phyloP scores from a whole-genome alignment of 164 flowering plant species.

The Tetrastigma voinierianum region DNA sequence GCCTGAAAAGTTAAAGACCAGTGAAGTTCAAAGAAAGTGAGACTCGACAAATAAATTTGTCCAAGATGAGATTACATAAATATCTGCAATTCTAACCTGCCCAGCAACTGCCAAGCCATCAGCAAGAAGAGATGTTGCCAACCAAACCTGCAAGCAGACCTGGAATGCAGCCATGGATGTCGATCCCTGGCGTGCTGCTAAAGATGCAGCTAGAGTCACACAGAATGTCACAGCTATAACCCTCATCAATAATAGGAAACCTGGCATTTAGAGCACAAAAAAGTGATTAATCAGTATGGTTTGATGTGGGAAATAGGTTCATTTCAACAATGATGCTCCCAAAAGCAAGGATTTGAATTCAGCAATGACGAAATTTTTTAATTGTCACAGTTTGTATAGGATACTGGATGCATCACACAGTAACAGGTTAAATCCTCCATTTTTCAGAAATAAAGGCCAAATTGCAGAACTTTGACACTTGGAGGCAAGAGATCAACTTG shows the following conservation, averaged over 20 bases:
- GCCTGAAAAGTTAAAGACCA: slow-evolving; percentile 44
- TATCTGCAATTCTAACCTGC: slow-evolving; percentile 42
- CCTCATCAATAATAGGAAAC: slow-evolving; percentile 44
- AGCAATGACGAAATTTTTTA: too few relatives aligned
- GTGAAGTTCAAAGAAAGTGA: neutral
- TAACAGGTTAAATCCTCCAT: slow-evolving; percentile 16
- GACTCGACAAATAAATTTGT: neutral
- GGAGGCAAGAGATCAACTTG: slow-evolving; percentile 36
- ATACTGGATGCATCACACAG: too few relatives aligned
- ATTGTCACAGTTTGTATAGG: too few relatives aligned
- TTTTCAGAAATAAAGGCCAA: slow-evolving; percentile 31
- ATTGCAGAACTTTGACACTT: slow-evolving; percentile 24
- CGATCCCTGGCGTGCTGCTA: slow-evolving; percentile 41
- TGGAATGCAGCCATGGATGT: slow-evolving; percentile 53
- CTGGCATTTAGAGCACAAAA: slow-evolving; percentile 16
- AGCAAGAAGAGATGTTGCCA: slow-evolving; percentile 56
- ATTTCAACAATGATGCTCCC: too few relatives aligned
- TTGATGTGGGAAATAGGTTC: too few relatives aligned
- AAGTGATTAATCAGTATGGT: too few relatives aligned
- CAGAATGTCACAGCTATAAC: slow-evolving; percentile 49
- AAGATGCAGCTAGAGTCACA: slow-evolving; percentile 45
- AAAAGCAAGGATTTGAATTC: too few relatives aligned
- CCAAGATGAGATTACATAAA: neutral
- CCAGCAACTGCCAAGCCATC: slow-evolving; percentile 91
- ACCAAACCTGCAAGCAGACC: slow-evolving; percentile 53